Evolutionary conservation across 768 basidiomycete species (phyloP).

Genomic region (Cubamyces sp.): DNA sequence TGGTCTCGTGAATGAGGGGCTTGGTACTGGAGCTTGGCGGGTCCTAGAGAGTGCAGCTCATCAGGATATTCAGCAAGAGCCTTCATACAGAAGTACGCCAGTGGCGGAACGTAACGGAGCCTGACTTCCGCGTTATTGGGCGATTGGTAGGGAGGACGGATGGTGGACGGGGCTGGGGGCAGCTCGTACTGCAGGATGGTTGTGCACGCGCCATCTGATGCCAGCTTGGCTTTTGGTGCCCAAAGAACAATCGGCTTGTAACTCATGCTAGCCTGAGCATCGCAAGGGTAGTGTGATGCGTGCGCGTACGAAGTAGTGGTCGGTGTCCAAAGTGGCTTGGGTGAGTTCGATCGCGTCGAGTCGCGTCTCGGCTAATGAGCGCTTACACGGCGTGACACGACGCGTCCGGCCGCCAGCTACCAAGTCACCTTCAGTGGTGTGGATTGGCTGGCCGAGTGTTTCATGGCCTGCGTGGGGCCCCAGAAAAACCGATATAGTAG

Average conservation of each 20-base stretch:
- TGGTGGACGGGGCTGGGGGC: conserved; percentile 21
- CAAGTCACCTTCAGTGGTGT: no score
- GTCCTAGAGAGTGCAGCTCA: conserved; percentile 43
- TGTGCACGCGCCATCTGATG: conserved; percentile 34
- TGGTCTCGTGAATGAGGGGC: conserved; percentile 27
- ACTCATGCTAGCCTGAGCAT: conserved; percentile 8
- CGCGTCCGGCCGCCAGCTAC: background rate
- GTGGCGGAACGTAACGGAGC: conserved; percentile 47
- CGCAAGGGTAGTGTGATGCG: no score
- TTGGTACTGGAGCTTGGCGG: conserved; percentile 43
- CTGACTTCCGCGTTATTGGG: background rate
- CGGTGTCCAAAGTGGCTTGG: background rate
- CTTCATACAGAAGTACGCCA: conserved; percentile 55
- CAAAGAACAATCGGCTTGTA: conserved; percentile 31
- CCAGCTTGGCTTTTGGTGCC: conserved; percentile 14
- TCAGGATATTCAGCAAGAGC: conserved; percentile 49
- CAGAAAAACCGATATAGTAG: background rate
- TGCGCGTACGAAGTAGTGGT: background rate
- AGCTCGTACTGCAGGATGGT: conserved; percentile 32
- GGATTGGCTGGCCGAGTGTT: no score
- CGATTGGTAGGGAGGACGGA: conserved; percentile 22
- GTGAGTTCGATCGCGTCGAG: background rate
- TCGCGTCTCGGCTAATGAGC: conserved; percentile 7
- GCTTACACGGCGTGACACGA: conserved; percentile 16
- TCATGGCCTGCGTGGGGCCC: no score